Conservation (phyloP, 805 yeast genomes). For the Kazachstania martiniae region DNA sequence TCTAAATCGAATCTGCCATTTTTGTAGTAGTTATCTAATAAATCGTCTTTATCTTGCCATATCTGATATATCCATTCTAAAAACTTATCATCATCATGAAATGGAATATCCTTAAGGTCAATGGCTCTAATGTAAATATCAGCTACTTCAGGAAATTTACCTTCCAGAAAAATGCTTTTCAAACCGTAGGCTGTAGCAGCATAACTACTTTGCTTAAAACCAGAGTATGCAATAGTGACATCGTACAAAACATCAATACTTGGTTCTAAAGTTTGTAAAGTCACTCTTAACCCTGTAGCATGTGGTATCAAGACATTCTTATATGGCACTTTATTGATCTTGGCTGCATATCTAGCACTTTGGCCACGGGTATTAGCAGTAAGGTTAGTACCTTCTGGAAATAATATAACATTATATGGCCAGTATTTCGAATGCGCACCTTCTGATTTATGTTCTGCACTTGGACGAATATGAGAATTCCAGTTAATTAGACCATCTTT, state of each 20-base stretch:
- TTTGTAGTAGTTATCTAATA: conserved; percentile 51
- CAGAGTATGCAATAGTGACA: conserved; percentile 73
- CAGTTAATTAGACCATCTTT: conserved; percentile 20
- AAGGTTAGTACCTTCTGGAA: conserved; percentile 92
- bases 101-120: conserved; percentile 53
- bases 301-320: conserved; percentile 74
- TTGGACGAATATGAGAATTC: conserved; percentile 22
- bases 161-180: conserved; percentile 49
- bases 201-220: conserved; percentile 46
- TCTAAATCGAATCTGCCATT: conserved; percentile 38
- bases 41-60: conserved; percentile 72
- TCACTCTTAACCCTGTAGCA: conserved; percentile 63
- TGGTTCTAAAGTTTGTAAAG: conserved; percentile 43
- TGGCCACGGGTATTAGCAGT: conserved; percentile 52
- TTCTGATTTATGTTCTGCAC: conserved; percentile 8
- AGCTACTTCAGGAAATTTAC: conserved; percentile 59
- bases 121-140: conserved; percentile 55
- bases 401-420: conserved; percentile 64
- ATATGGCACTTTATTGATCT: conserved; percentile 38
- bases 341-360: conserved; percentile 47
- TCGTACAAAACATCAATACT: conserved; percentile 61
- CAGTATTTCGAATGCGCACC: conserved; percentile 20
- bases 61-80: conserved; percentile 62
- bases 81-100: conserved; percentile 43
- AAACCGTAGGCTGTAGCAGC: conserved; percentile 75